Evolutionary conservation across 208 protist genomes (phyloP), one percentile per base, ranked within the genome.

Genomic region (Leishmania martiniquensis): DNA sequence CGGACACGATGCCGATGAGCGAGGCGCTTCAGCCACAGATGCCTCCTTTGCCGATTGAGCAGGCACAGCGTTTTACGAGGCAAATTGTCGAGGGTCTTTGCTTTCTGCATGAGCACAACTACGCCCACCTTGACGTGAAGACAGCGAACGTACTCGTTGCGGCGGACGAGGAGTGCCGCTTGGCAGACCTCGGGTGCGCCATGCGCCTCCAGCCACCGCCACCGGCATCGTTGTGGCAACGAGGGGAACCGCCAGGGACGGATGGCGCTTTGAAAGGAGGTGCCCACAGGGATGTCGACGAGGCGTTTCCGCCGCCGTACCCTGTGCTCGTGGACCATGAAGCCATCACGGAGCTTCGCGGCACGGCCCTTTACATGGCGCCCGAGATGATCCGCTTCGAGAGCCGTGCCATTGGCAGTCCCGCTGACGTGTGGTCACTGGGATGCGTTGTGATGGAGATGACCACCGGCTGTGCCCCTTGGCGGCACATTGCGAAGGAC

Each of bases 111-210:
- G 39, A 69, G 15, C 82, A 97, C 80, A 72, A 85, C 62, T 96
- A 97, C 75, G 93, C 90, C n/a, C 95, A 98, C 74, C 85, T 94
- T 65, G 96, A 98, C 84, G 87, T 98, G 45, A 98, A 98, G 79
- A 95, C 90, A 22, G 93, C 92, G 0, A 98, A 98, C 70, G 87
- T 97, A 69, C 82, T 98, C 42, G 73, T 98, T 22, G 95, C 88
- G 25, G 81, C 80, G 4, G 76, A 91, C 17, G 91, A 91, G 59
- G 72, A 88, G 34, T 89, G 93, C 44, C 96, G 98, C 44, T 86
- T 99, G 37, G 97, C 95, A 1, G 98, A 99, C 85, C 97, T 99
- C 62, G 95, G 95, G 65, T 97, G 96, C 34, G 90, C 92, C 45
- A 93, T 91, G 85, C 92, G 95, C 39, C 80, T 99, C 17, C 72